phyloP scores from a whole-genome alignment of 192 early-diverging fungal species.

The Cetraspora pellucida region DNA sequence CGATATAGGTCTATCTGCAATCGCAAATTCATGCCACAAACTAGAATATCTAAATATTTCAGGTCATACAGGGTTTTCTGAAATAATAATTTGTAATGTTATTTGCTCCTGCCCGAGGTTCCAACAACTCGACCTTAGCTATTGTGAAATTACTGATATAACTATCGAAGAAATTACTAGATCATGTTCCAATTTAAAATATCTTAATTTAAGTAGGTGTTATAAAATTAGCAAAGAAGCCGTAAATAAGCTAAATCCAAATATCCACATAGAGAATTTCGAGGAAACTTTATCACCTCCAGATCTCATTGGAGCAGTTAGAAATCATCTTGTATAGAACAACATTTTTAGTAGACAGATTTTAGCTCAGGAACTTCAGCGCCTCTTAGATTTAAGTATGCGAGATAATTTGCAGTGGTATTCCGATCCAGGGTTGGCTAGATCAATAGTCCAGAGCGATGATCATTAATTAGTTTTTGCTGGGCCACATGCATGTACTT shows the following conservation, averaged over 20 bases:
- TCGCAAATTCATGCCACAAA: conserved; percentile 15
- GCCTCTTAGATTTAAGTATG: conserved; percentile 16
- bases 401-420: conserved; percentile 6
- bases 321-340: conserved; percentile 5
- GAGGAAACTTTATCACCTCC: background rate
- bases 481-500: background rate
- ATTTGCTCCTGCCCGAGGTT: conserved; percentile 11
- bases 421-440: background rate
- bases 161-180: conserved; percentile 19
- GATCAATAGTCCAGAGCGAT: too few species aligned
- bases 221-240: conserved; percentile 4
- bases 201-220: conserved; percentile 6
- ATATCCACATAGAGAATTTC: conserved; percentile 12
- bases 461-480: background rate
- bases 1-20: conserved; percentile 16
- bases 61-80: background rate
- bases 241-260: conserved; percentile 4
- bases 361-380: background rate
- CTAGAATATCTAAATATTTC: conserved; percentile 26
- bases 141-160: conserved; percentile 17
- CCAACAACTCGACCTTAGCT: conserved; percentile 8
- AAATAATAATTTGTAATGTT: conserved; percentile 14
- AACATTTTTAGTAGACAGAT: conserved; percentile 4
- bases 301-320: conserved; percentile 7
- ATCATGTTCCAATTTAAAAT: conserved; percentile 29